Percentiles rank a stretch among this genome's conserved stretches.
Evolutionary conservation across 345 rosid species (phyloP).

Genomic region (Camelina neglecta): DNA sequence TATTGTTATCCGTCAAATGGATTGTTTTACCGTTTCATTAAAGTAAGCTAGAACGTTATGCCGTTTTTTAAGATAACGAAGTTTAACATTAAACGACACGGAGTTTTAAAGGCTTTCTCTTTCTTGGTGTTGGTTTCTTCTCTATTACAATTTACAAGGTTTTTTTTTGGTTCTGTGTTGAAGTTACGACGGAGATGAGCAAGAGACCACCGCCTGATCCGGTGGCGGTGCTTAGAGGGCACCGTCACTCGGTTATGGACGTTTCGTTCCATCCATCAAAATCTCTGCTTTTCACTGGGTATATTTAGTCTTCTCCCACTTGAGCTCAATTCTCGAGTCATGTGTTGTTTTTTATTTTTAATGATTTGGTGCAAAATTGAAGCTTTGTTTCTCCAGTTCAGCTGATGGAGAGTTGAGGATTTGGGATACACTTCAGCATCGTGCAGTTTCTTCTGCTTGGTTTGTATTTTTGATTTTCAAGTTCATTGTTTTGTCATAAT

Average conservation of each 20-base stretch:
- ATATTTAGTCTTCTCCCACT: conserved; percentile 28
- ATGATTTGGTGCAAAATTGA: conserved; percentile 19
- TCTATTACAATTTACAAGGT: neutral
- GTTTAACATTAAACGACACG: conserved; percentile 4
- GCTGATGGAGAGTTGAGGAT: conserved; percentile 88
- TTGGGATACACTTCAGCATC: conserved; percentile 81
- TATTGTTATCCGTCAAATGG: neutral
- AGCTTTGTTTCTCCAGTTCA: conserved; percentile 56
- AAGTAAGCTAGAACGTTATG: neutral
- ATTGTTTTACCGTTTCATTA: neutral
- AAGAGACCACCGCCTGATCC: conserved; percentile 87
- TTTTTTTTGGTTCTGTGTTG: neutral
- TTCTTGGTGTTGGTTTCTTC: neutral
- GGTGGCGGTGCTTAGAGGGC: conserved; percentile 87
- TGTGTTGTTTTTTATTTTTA: neutral
- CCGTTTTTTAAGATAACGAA: neutral
- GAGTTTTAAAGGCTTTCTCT: neutral
- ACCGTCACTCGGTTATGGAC: conserved; percentile 87
- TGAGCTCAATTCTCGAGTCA: neutral
- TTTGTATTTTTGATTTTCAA: conserved; percentile 33
- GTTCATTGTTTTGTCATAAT: neutral
- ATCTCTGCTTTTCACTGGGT: conserved; percentile 83
- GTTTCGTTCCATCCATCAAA: conserved; percentile 75
- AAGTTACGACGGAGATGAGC: conserved; percentile 51
- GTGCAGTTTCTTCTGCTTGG: conserved; percentile 78